A percentile compares a stretch with the other conserved stretches of the same genome.
Evolutionary conservation across 2,329 filamentous ascomycete genomes (phyloP).

Genomic region (Pseudodiploospora longispora): DNA sequence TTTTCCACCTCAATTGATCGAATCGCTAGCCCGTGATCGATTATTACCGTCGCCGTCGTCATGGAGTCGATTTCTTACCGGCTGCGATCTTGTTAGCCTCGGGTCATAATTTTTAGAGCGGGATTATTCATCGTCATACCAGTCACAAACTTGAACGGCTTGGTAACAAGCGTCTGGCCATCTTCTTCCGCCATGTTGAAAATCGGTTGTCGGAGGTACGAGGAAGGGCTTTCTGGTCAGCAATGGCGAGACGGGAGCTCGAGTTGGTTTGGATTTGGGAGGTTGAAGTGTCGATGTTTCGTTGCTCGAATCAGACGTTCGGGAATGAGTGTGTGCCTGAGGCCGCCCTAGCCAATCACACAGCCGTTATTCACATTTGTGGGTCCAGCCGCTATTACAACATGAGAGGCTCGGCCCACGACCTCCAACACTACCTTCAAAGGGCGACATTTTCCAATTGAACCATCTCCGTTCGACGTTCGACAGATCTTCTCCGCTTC

Average conservation of each 20-base stretch:
- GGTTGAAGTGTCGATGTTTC: conserved; percentile 26
- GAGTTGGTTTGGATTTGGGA: conserved; percentile 18
- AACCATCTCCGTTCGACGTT: conserved; percentile 20
- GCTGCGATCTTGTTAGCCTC: conserved; percentile 37
- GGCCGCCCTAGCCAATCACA: conserved; percentile 27
- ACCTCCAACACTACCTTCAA: conserved; percentile 16
- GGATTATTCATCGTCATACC: conserved; percentile 54
- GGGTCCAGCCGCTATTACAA: conserved; percentile 26
- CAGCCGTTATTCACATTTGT: conserved; percentile 24
- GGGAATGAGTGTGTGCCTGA: conserved; percentile 32
- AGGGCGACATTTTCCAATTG: conserved; percentile 24
- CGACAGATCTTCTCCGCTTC: conserved; percentile 21
- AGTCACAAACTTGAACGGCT: conserved; percentile 99
- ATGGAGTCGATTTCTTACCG: conserved; percentile 28
- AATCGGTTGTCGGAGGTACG: conserved; percentile 21
- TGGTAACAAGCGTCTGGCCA: conserved; percentile 70
- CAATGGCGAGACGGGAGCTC: conserved; percentile 16
- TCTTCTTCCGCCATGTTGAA: conserved; percentile 84
- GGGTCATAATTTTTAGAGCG: conserved; percentile 20
- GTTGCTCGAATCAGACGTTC: conserved; percentile 34
- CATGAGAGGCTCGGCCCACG: conserved; percentile 26
- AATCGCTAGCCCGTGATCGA: conserved; percentile 13
- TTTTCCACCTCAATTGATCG: conserved; percentile 15
- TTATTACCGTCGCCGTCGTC: conserved; percentile 10
- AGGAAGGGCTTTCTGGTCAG: conserved; percentile 21